Evolutionary conservation across 805 yeast species (phyloP).

Genomic region (Wickerhamomyces xylosicus): DNA sequence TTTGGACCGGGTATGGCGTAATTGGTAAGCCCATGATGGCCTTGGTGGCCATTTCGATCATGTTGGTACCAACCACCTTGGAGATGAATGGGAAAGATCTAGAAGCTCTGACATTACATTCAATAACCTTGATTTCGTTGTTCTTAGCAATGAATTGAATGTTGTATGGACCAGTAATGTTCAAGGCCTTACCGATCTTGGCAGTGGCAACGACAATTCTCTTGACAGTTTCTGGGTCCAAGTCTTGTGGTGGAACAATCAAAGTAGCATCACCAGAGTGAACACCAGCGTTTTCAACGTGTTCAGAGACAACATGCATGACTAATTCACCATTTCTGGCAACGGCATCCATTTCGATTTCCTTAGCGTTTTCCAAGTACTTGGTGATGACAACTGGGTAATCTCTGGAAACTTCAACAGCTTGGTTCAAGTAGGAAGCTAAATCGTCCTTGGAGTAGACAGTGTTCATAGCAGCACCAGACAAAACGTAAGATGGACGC

Average conservation of each 20-base stretch:
- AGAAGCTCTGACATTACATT: conserved; percentile 98
- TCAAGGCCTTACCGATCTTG: conserved; percentile 88
- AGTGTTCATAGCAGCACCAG: conserved; percentile 99
- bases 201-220: conserved; percentile 94
- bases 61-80: conserved; percentile 91
- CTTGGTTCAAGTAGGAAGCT: conserved; percentile 80
- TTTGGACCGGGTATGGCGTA: conserved; percentile 81
- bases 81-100: conserved; percentile 98
- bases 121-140: conserved; percentile 93
- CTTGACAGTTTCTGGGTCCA: conserved; percentile 81
- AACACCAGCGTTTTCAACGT: conserved; percentile 98
- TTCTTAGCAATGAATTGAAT: conserved; percentile 95
- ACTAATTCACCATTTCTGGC: conserved; percentile 90
- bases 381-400: conserved; percentile 97
- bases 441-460: conserved; percentile 85
- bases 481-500: conserved; percentile 93
- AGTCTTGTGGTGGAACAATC: conserved; percentile 93
- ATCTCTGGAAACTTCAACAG: conserved; percentile 95
- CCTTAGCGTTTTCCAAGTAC: conserved; percentile 94
- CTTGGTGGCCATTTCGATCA: conserved; percentile 95
- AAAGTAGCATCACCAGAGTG: conserved; percentile 99
- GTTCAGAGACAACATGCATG: conserved; percentile 97
- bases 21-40: conserved; percentile 87
- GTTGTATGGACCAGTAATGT: conserved; percentile 95
- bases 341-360: conserved; percentile 98